Percentiles rank a stretch among this genome's conserved stretches.
phyloP scores from a whole-genome alignment of 495 filamentous ascomycete species.

The Pyrenopolyporus hunteri region DNA sequence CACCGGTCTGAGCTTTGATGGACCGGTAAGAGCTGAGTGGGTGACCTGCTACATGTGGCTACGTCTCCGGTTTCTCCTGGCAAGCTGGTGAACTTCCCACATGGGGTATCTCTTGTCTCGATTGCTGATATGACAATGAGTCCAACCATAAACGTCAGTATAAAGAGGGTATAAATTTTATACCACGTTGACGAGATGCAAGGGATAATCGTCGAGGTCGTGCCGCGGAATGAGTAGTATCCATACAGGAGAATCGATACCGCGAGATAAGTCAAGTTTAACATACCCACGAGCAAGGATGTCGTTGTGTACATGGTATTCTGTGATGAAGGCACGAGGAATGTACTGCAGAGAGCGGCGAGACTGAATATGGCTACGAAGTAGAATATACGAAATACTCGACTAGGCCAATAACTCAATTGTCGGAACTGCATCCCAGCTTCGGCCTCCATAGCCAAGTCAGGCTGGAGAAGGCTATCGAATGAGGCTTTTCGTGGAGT shows the following conservation, averaged over 20 bases:
- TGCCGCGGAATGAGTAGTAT: conserved; percentile 15
- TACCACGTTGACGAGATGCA: conserved; percentile 18
- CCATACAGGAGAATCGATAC: conserved; percentile 4
- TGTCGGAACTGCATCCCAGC: background rate
- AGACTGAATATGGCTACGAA: background rate
- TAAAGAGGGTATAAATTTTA: conserved; percentile 2
- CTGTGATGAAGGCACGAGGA: conserved; percentile 4
- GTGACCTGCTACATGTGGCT: background rate
- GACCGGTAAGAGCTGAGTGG: background rate
- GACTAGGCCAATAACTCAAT: conserved; percentile 8
- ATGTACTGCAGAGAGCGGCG: background rate
- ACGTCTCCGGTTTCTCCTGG: background rate
- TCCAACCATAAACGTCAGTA: background rate
- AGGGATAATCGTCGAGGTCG: conserved; percentile 17
- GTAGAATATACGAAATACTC: background rate
- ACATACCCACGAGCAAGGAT: background rate
- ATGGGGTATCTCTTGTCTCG: conserved; percentile 6
- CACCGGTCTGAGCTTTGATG: background rate
- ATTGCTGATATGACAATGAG: conserved; percentile 29
- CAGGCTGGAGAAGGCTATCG: conserved; percentile 5
- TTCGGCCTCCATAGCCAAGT: background rate
- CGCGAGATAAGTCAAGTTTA: background rate
- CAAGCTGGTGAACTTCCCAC: conserved; percentile 2
- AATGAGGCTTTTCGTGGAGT: background rate
- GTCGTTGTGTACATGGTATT: conserved; percentile 10